Evolutionary conservation across 257 asterid genomes (phyloP).

Genomic region (Echium plantagineum): DNA sequence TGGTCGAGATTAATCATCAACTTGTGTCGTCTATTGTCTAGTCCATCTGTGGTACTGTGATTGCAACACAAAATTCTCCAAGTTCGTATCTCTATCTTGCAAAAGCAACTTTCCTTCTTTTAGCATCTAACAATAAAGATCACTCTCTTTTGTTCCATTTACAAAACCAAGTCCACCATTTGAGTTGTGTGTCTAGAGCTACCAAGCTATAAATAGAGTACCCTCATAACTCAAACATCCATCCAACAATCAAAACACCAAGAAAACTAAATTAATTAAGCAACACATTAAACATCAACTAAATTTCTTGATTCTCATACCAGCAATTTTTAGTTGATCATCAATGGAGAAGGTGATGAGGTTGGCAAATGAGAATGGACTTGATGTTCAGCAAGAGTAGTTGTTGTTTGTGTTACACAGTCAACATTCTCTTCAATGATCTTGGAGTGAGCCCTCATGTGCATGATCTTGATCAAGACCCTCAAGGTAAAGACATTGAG

Average conservation of each 20-base stretch:
- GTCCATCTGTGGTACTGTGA: neutral
- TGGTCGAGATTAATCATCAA: neutral
- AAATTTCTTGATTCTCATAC: neutral
- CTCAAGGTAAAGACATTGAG: constrained; percentile 56
- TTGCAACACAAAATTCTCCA: neutral
- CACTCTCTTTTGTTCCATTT: constrained; percentile 9
- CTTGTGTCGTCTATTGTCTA: neutral
- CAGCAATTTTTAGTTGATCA: neutral
- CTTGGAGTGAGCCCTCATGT: constrained; percentile 22
- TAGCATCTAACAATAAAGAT: constrained; percentile 12
- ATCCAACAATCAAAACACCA: neutral
- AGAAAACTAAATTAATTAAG: too few species aligned
- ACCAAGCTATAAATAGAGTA: neutral
- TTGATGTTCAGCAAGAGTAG: constrained; percentile 67
- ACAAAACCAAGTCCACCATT: neutral
- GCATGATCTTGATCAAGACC: constrained; percentile 43
- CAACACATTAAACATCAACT: neutral
- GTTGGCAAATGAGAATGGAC: constrained; percentile 45
- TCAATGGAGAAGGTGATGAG: constrained; percentile 49
- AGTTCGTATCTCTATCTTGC: neutral
- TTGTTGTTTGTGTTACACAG: constrained; percentile 69
- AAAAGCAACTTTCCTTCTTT: neutral
- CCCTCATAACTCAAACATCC: neutral
- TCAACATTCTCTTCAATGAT: constrained; percentile 42
- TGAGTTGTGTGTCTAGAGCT: neutral